Evolutionary conservation across 129 eudicot genomes (phyloP).

Genomic region (Deinandra increscens): DNA sequence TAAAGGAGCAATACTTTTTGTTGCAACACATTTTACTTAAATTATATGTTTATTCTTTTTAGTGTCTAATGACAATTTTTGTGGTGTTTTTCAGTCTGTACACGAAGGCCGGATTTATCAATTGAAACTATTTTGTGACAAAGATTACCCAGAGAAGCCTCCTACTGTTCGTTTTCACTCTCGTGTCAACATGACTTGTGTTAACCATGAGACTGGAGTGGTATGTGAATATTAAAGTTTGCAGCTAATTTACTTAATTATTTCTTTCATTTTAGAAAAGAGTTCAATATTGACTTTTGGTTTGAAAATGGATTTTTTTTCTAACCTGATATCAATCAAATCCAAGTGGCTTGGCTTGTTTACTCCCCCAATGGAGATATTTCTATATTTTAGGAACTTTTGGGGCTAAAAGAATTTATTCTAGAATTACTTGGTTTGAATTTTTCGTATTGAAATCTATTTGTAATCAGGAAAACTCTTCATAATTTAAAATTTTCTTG

Average conservation of each 20-base stretch:
- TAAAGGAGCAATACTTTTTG: background rate
- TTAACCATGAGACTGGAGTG: slow-evolving; percentile 85
- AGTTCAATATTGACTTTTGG: too few species aligned
- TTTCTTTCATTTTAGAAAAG: too few species aligned
- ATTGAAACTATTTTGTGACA: slow-evolving; percentile 89
- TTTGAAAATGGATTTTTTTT: too few species aligned
- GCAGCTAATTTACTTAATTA: background rate
- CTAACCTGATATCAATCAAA: too few species aligned
- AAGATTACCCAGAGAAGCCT: slow-evolving; percentile 94
- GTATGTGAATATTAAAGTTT: slow-evolving; percentile 32
- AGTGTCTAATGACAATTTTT: background rate
- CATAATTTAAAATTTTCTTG: too few species aligned
- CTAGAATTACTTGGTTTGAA: background rate
- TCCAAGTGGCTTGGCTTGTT: too few species aligned
- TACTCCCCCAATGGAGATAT: background rate
- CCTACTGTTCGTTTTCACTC: slow-evolving; percentile 87
- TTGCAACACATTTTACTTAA: background rate
- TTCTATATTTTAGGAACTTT: background rate
- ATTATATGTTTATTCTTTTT: background rate
- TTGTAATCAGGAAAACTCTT: background rate
- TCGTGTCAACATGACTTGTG: slow-evolving; percentile 79
- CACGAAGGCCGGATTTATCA: slow-evolving; percentile 97
- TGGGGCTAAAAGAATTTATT: background rate
- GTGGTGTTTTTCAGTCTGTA: slow-evolving; percentile 57
- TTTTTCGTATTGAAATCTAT: background rate